Evolutionary conservation across 345 rosid species (phyloP), one percentile per base, ranked within the genome.

Genomic region (Salix caprea): DNA sequence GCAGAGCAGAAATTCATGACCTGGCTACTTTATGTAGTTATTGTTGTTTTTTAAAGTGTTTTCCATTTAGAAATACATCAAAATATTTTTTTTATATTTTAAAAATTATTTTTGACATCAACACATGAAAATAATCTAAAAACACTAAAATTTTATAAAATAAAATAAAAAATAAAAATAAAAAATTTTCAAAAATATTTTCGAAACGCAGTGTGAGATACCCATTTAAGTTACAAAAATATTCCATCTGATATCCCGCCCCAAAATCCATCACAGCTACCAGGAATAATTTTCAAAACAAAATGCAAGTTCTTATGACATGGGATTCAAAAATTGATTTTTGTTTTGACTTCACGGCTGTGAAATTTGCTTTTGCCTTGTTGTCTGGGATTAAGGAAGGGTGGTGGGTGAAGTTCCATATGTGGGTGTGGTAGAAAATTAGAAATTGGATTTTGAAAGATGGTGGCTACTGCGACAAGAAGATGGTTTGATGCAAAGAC

Each of bases 41-140:
- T n/a, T n/a, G n/a, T n/a, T n/a, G n/a, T n/a, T 28, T 28, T 28
- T 28, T 0, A 28, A 28, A 2, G 0, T 28, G n/a, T 1, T 1
- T 28, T 28, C n/a, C n/a, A n/a, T n/a, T n/a, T n/a, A n/a, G n/a
- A n/a, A n/a, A n/a, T n/a, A n/a, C n/a, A n/a, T n/a, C n/a, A n/a
- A n/a, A n/a, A n/a, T n/a, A n/a, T n/a, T n/a, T n/a, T n/a, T n/a
- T n/a, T n/a, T n/a, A n/a, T n/a, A n/a, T n/a, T n/a, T n/a, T n/a
- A n/a, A n/a, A n/a, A n/a, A n/a, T n/a, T n/a, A n/a, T n/a, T n/a
- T 28, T 28, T 28, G 30, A 28, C 1, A 28, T 28, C 1, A 28
- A 28, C 30, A 28, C 2, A 1, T 28, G 30, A 28, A 28, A 28
- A 28, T 28, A 28, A 28, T 2, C 30, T 28, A 28, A 28, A 28